Conservation (phyloP, 495 filamentous ascomycete genomes). For the Hypomontagnella monticulosa region DNA sequence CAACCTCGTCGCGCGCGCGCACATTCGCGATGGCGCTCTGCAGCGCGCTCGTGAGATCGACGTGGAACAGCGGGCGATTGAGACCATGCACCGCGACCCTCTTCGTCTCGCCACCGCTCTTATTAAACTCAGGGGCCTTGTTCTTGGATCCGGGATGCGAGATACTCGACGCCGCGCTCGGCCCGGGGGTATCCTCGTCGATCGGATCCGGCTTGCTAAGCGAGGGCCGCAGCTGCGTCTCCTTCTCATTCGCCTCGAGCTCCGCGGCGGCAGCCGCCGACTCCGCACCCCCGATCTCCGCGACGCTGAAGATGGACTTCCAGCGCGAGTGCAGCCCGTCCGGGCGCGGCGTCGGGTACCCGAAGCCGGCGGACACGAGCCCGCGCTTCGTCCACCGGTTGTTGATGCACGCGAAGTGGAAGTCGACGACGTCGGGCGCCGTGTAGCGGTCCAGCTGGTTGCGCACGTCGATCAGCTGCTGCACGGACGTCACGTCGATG, state of each 20-base stretch:
- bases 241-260: conserved; percentile 67
- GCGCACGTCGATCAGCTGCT: conserved; percentile 95
- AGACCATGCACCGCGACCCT: conserved; percentile 80
- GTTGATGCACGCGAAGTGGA: conserved; percentile 94
- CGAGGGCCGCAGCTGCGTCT: conserved; percentile 51
- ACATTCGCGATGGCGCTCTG: conserved; percentile 88
- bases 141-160: conserved; percentile 34
- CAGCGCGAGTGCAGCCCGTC: conserved; percentile 70
- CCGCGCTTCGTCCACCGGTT: conserved; percentile 98
- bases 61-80: conserved; percentile 92
- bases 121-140: conserved; percentile 27
- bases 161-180: conserved; percentile 40
- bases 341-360: conserved; percentile 73
- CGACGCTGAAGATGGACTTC: conserved; percentile 96
- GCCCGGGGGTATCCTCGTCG: conserved; percentile 44
- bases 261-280: conserved; percentile 70
- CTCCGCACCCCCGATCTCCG: conserved; percentile 79
- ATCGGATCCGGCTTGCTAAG: conserved; percentile 31
- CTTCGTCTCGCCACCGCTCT: conserved; percentile 15
- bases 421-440: conserved; percentile 85
- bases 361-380: conserved; percentile 91
- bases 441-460: conserved; percentile 95
- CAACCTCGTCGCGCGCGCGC: conserved; percentile 57
- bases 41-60: conserved; percentile 90
- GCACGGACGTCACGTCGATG: conserved; percentile 92